Evolutionary conservation across 2,329 filamentous ascomycete species (phyloP), one percentile per base, ranked within the genome.

Genomic region (Atkinsonella texensis): DNA sequence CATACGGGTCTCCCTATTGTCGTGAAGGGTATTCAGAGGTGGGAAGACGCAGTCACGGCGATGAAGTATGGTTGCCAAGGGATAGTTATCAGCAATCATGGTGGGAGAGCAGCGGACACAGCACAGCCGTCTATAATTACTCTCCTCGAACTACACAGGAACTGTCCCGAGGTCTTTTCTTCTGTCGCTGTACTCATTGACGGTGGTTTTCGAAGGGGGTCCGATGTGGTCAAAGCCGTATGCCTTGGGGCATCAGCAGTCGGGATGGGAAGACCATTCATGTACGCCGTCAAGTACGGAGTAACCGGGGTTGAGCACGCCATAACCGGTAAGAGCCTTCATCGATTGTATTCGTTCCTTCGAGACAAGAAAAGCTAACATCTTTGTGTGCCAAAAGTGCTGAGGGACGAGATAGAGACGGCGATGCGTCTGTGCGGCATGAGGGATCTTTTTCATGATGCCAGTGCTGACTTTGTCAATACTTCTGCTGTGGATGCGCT

Each of bases 81-180:
- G 0, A 84, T 89, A 46, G 74, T 88, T 1, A 70, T 88, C 1
- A 79, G 75, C 13, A 89, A 89, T 57, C 85, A 89, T 62, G 85
- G 84, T 1, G 84, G 84, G 0, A 65, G 84, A 40, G 73, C 67
- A 49, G 59, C 74, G 1, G 75, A 79, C 53, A 77, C 61, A 57
- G 68, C 72, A 0, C 72, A 76, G 2, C 69, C 82, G 0, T 73
- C 77, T 0, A 70, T 86, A 32, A 62, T 84, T 35, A 73, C 80
- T 0, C 61, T 86, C 4, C 64, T 86, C 1, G 82, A 87, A 65
- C 70, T 86, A 54, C 80, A 80, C 52, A 73, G 74, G 56, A 76
- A 75, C 55, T 80, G 76, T 42, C 81, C 82, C 0, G 70, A 77
- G 51, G 71, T 86, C 0, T 80, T 85, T 49, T 72, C 75, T 28